Conservation (phyloP, 2,329 filamentous ascomycete genomes). For the Aspergillus viridinutans region DNA sequence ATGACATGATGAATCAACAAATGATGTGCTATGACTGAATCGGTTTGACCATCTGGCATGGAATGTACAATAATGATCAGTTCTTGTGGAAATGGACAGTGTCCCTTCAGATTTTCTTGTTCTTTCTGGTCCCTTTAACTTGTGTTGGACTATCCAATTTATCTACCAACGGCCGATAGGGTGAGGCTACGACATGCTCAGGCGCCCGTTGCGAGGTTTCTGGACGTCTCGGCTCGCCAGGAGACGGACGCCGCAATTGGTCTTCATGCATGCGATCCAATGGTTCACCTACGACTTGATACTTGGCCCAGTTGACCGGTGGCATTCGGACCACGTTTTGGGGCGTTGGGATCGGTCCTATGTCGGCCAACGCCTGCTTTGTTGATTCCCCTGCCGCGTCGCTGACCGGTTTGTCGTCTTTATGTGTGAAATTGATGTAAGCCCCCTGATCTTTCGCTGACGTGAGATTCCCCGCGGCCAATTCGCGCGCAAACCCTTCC, state of each 20-base stretch:
- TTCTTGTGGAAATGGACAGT: constrained; percentile 3
- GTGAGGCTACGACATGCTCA: constrained; percentile 53
- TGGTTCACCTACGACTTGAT: constrained; percentile 80
- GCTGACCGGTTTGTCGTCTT: constrained; percentile 30
- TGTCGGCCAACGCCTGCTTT: constrained; percentile 30
- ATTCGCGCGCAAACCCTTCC: constrained; percentile 64
- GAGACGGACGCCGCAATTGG: constrained; percentile 61
- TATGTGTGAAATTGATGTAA: constrained; percentile 34
- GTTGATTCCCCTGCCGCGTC: constrained; percentile 12
- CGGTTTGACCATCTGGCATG: not conserved
- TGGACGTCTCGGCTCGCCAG: constrained; percentile 39
- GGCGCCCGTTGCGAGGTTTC: constrained; percentile 35
- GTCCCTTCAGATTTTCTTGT: constrained; percentile 27
- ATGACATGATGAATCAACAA: constrained; percentile 1
- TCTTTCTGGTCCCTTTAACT: constrained; percentile 28
- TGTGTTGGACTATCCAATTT: constrained; percentile 38
- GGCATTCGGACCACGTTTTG: constrained; percentile 84
- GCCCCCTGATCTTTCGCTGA: constrained; percentile 28
- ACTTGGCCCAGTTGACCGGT: constrained; percentile 91
- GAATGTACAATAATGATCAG: constrained; percentile 4
- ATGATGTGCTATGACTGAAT: constrained; percentile 4
- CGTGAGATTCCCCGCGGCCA: constrained; percentile 59
- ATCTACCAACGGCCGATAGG: constrained; percentile 58
- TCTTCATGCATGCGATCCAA: constrained; percentile 81
- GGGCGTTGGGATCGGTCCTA: constrained; percentile 66